Conservation (phyloP, 805 yeast species). For the Schwanniomyces polymorphus region DNA sequence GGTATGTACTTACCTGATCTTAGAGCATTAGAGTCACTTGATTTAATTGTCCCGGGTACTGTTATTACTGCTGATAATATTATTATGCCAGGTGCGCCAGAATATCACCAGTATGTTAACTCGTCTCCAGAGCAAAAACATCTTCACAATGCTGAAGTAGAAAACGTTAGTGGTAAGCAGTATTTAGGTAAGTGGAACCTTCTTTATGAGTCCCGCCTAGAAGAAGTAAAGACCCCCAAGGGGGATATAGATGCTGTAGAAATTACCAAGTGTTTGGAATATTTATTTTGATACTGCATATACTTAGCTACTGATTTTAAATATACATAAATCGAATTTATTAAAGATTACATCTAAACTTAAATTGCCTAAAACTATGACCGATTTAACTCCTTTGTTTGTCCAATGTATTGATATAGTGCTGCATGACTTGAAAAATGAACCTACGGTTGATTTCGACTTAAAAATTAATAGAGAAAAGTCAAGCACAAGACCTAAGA, state of each 20-base stretch:
- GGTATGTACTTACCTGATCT: conserved; percentile 40
- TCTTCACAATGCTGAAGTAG: conserved; percentile 20
- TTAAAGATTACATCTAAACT: not conserved
- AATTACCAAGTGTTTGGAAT: conserved; percentile 29
- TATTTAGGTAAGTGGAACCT: conserved; percentile 42
- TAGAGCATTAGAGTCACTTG: conserved; percentile 39
- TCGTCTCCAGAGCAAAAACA: conserved; percentile 37
- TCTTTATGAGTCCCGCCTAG: conserved; percentile 33
- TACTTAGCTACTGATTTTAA: not conserved
- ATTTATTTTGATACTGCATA: conserved; percentile 10
- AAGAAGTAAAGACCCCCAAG: conserved; percentile 13
- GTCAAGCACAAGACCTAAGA: conserved; percentile 5
- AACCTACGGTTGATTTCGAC: conserved; percentile 6
- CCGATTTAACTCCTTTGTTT: conserved; percentile 51
- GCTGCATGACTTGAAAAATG: conserved; percentile 25
- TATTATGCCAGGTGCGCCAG: conserved; percentile 36
- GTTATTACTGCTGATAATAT: conserved; percentile 40
- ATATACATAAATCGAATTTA: not conserved
- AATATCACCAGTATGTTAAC: conserved; percentile 37
- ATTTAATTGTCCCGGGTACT: conserved; percentile 40
- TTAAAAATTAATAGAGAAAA: conserved; percentile 5
- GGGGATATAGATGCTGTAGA: conserved; percentile 28
- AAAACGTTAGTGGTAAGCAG: conserved; percentile 25
- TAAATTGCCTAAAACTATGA: conserved; percentile 23
- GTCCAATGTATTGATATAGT: conserved; percentile 47